Evolutionary conservation across 2,329 filamentous ascomycete species (phyloP), one percentile per base, ranked within the genome.

Genomic region (Penicillium decumbens): DNA sequence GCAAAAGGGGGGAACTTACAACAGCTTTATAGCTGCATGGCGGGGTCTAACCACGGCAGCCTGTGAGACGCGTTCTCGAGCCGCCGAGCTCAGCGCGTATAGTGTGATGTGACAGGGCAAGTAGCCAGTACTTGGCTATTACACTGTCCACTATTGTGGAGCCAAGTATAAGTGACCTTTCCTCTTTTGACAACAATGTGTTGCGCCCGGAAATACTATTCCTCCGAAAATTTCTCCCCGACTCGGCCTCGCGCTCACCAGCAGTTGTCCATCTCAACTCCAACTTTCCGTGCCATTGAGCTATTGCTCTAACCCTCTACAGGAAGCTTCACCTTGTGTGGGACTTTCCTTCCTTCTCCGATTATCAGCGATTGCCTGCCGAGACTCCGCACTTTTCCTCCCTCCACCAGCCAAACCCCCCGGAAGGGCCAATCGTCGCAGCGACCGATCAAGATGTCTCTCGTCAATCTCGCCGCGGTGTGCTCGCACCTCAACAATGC

Each of bases 401-500:
- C 29, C 41, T 49, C 15, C 47, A 24, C 25, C 28, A 42, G 28
- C 51, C 20, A 23, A 23, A 23, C 20, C 20, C 53, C 51, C 58
- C 53, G 27, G 43, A 52, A 58, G 58, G 56, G 52, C 61, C 55
- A 51, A 55, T 61, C 50, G 37, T 45, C 45, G 38, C 45, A 43
- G 45, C 25, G 32, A 47, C 40, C 18, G 48, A 49, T 41, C 59
- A 74, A 63, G 41, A 88, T 89, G 85, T 88, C 84, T 63, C 80
- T 95, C 72, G 77, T 81, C 66, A 82, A 85, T 72, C 80, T 95
- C 57, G 80, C 83, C 62, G 77, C 92, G 76, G 83, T 91, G 73
- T 95, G 88, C 79, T 90, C 89, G 59, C 90, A 95, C 75, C 79
- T 96, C 49, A 88, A 93, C 71, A 96, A 96, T 77, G 88, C 88